Base-by-base conservation (phyloP, 148 eudicot genomes). In the Persicaria maculosa region DNA sequence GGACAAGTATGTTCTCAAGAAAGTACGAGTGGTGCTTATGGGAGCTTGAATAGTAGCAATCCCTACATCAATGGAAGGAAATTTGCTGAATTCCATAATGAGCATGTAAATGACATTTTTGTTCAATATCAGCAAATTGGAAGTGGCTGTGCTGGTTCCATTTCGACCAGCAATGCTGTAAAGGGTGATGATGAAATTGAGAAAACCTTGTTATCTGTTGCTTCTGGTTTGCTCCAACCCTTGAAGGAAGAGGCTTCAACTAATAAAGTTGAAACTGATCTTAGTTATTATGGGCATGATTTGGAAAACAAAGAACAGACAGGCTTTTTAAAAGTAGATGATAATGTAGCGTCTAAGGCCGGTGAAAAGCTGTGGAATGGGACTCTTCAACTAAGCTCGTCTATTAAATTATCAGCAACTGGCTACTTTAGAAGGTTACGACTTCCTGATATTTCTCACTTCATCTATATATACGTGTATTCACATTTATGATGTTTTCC, bases 311-410 rank as follows among this genome's bases (percentile, higher is more conserved):
- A 83, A 57, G 50, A 25, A 17, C 46, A 10, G 72, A 47, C 22
- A 50, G 72, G 70, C 61, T 78, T 78, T 76, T 46, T 62, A 31
- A 78, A 68, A 69, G n/a, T 74, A 74, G 80, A 82, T 73, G 80
- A 86, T 74, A 75, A 71, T 58, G 76, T 73, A 75, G 78, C 72
- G 64, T 75, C 81, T 31, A 48, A 75, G 70, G 75, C 67, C 72
- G 75, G 82, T 68, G 90, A 89, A 74, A 81, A 82, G 87, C 81
- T 91, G 40, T 91, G 97, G 97, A 88, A 88, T 46, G 97, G 97
- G 74, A 83, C 85, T 75, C 84, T 91, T 82, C 90, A 88, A 72
- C 82, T 91, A 68, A 85, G 82, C 85, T 85, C 89, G 74, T 77
- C 89, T 47, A 83, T 85, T 75, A 75, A 79, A 48, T 84, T 86